Evolutionary conservation across 257 asterid species (phyloP), one percentile per base, ranked within the genome.

Genomic region (Nicotiana sylvestris): DNA sequence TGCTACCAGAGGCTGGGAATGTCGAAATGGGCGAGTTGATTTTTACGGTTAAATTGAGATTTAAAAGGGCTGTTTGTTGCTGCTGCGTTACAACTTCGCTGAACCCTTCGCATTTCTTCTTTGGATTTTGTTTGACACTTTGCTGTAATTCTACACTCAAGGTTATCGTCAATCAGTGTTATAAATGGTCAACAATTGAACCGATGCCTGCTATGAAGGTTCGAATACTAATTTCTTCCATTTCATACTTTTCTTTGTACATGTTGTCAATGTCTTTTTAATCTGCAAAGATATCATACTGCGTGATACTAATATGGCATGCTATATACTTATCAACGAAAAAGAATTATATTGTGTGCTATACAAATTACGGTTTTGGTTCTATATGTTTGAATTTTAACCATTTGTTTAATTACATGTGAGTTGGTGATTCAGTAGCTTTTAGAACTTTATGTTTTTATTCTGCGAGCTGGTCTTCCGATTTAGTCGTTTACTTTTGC

Each of bases 121-220:
- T 21, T 21, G 21, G 21, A 0, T 21, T 21, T 21, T 21, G 21
- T 21, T 21, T 21, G 21, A 21, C 21, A 21, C 21, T 21, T 21
- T 21, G 21, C 21, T 21, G 21, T 21, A 21, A 21, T 21, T 21
- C 21, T 21, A 21, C 21, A 21, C 21, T 21, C 21, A 21, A 76
- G 80, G 80, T 76, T 76, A 76, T 76, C 29, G 43, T 51, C 64
- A 51, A 76, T 27, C 78, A 46, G 60, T 72, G 21, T 46, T 72
- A 72, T 46, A 72, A 39, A 56, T 69, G 57, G 39, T 25, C 79
- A 72, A 58, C 67, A 61, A 61, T 61, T 61, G 33, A 76, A 27
- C 64, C 53, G 64, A 76, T 76, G 80, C 80, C 80, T 76, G 64
- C 80, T 51, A 76, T 76, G 80, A 76, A 76, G 80, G 80, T 76